Evolutionary conservation across 2,329 filamentous ascomycete species (phyloP).

Genomic region (Akanthomyces muscarius): DNA sequence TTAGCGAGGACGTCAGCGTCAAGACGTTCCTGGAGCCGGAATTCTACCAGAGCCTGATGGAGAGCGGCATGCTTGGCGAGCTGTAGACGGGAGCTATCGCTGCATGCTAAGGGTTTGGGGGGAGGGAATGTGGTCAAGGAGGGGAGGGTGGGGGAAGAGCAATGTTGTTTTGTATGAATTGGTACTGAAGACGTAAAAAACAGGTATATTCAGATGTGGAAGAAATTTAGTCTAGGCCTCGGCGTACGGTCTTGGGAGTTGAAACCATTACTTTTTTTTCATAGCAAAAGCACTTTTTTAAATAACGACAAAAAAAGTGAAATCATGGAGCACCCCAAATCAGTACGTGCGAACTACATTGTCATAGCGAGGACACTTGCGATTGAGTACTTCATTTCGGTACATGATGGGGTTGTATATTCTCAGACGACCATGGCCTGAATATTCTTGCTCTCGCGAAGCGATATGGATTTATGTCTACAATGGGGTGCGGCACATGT

Average conservation of each 20-base stretch:
- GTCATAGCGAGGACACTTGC: too few species aligned
- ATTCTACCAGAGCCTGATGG: constrained; percentile 80
- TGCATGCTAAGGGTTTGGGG: too few species aligned
- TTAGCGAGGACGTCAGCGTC: constrained; percentile 93
- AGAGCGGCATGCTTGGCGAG: constrained; percentile 78
- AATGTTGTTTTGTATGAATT: background rate
- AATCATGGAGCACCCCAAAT: background rate
- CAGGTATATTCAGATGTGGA: background rate
- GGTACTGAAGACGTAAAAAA: background rate
- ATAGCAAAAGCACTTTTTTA: background rate
- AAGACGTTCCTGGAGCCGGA: constrained; percentile 96
- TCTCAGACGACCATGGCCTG: background rate
- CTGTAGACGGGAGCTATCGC: constrained; percentile 22
- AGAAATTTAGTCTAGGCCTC: constrained; percentile 5
- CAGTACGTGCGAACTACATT: too few species aligned
- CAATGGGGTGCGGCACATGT: background rate
- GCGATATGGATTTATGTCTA: background rate
- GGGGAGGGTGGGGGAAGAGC: too few species aligned
- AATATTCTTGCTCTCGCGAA: background rate
- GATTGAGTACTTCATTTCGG: background rate
- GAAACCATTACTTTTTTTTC: background rate
- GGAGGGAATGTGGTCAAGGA: too few species aligned
- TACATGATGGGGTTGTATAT: background rate
- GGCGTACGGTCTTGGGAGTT: constrained; percentile 16
- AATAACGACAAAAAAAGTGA: background rate